phyloP scores from a whole-genome alignment of 306 rosid species.

The Canavalia gladiata region DNA sequence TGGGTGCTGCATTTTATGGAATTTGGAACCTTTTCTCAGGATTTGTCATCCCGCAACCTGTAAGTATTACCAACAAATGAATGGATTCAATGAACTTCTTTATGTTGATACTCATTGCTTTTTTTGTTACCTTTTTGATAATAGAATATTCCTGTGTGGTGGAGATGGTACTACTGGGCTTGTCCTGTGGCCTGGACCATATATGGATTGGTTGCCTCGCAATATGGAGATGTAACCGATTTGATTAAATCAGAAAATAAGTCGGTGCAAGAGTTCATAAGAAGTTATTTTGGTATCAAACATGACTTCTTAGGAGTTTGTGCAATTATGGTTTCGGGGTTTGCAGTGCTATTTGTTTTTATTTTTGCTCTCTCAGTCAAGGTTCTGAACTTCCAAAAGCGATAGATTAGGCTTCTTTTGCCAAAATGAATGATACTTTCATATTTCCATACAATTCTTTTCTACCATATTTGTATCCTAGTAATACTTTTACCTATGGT shows the following conservation, averaged over 20 bases:
- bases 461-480: background rate
- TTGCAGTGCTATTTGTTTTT: constrained; percentile 54
- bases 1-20: constrained; percentile 73
- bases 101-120: background rate
- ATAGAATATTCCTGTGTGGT: constrained; percentile 73
- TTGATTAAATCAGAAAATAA: constrained; percentile 33
- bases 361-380: constrained; percentile 59
- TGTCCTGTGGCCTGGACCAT: constrained; percentile 85
- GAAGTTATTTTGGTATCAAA: constrained; percentile 53
- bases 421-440: background rate
- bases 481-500: background rate
- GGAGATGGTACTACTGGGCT: constrained; percentile 93
- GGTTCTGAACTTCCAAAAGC: constrained; percentile 63
- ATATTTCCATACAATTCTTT: background rate
- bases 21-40: constrained; percentile 89
- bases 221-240: constrained; percentile 61
- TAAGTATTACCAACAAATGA: constrained; percentile 49
- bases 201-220: constrained; percentile 80
- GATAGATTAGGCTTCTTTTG: constrained; percentile 43
- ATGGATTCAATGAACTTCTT: too few relatives aligned
- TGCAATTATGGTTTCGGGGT: constrained; percentile 54
- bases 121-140: background rate
- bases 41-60: constrained; percentile 69
- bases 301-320: constrained; percentile 61
- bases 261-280: constrained; percentile 55